These are phyloP conservation scores for Thielaviopsis populi DNA, from an alignment of 2,329 filamentous ascomycete genomes.

Conservation along the genomic window DNA sequence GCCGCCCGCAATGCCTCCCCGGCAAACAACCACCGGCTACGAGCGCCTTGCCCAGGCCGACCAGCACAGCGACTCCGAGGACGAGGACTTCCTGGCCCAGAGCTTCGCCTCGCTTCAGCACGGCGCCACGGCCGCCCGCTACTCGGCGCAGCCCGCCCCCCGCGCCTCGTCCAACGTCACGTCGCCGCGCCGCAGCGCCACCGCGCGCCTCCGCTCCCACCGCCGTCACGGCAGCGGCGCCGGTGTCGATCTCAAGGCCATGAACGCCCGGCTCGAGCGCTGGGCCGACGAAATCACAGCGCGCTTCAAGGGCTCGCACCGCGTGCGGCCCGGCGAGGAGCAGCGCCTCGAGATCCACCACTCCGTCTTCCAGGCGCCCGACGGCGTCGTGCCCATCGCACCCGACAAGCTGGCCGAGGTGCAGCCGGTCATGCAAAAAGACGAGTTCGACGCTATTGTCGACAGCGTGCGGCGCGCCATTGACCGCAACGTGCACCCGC, in stretches of 20 bases:
- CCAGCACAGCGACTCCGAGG: conserved; percentile 53
- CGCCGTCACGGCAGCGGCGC: conserved; percentile 51
- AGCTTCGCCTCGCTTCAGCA: conserved; percentile 42
- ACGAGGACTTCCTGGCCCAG: conserved; percentile 41
- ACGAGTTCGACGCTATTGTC: conserved; percentile 75
- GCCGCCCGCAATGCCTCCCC: conserved; percentile 44
- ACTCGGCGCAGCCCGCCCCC: conserved; percentile 37
- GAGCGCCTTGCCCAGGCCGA: conserved; percentile 73
- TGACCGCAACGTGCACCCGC: conserved; percentile 77
- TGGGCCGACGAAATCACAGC: conserved; percentile 98
- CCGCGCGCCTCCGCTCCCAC: background rate
- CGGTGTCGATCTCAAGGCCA: conserved; percentile 93
- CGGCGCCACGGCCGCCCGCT: conserved; percentile 41
- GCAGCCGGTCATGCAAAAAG: conserved; percentile 53
- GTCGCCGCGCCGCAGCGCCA: conserved; percentile 26
- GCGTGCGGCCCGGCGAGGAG: conserved; percentile 41
- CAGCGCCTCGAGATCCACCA: conserved; percentile 91
- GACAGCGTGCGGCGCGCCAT: conserved; percentile 86
- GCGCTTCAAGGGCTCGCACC: conserved; percentile 71
- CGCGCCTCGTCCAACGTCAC: conserved; percentile 40
- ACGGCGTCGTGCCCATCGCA: conserved; percentile 68
- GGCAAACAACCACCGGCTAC: conserved; percentile 66
- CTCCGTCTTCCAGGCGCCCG: conserved; percentile 87
- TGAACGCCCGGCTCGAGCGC: conserved; percentile 84
- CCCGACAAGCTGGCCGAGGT: conserved; percentile 54